Evolutionary conservation across 805 yeast genomes (phyloP).

Genomic region (Lipomyces kockii): DNA sequence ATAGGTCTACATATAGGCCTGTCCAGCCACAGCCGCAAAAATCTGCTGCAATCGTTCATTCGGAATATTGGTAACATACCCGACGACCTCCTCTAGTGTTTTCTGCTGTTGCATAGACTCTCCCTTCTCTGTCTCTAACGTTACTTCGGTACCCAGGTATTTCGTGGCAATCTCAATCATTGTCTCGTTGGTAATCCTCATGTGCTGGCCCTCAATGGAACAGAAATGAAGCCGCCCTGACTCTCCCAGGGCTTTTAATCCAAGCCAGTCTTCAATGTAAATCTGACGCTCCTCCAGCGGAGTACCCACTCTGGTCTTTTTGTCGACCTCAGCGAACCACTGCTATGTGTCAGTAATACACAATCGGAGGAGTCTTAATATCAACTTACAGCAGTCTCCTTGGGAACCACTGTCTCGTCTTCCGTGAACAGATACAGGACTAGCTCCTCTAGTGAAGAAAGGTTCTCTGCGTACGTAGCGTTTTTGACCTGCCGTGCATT

Average conservation of each 20-base stretch:
- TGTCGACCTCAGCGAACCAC: constrained; percentile 60
- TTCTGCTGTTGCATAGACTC: neutral
- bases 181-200: constrained; percentile 63
- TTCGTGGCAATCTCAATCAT: constrained; percentile 51
- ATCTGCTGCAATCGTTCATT: constrained; percentile 10
- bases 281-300: constrained; percentile 56
- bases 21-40: constrained; percentile 17
- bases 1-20: constrained; percentile 13
- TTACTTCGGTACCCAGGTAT: constrained; percentile 49
- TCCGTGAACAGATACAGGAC: constrained; percentile 63
- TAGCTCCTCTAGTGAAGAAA: constrained; percentile 55
- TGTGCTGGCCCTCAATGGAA: constrained; percentile 62
- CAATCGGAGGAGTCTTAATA: neutral
- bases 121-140: neutral
- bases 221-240: constrained; percentile 54
- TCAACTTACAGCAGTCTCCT: constrained; percentile 62
- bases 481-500: constrained; percentile 57
- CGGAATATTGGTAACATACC: neutral
- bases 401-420: constrained; percentile 75
- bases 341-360: constrained; percentile 4
- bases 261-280: constrained; percentile 62
- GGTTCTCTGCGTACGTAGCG: constrained; percentile 50
- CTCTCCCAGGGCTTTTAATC: constrained; percentile 56
- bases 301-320: constrained; percentile 49
- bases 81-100: constrained; percentile 1